Conservation (phyloP, 306 rosid species). For the Benincasa hispida region DNA sequence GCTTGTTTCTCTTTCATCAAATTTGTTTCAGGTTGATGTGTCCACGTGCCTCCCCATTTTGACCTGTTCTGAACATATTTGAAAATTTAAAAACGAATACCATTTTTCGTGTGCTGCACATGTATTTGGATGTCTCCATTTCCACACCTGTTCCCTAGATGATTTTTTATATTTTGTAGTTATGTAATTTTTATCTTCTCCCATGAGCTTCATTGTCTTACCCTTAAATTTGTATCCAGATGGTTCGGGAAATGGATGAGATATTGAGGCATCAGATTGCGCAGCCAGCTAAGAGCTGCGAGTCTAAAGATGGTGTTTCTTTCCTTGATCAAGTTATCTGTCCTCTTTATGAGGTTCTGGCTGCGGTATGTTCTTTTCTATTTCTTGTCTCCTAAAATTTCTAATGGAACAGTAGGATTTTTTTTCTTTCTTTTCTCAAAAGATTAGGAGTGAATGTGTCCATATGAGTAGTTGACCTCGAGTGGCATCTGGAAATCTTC, state of each 20-base stretch:
- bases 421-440: not conserved
- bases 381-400: not conserved
- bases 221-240: constrained; percentile 36
- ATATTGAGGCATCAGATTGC: constrained; percentile 39
- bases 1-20: too few species aligned
- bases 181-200: not conserved
- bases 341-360: constrained; percentile 64
- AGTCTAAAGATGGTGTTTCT: constrained; percentile 45
- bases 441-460: not conserved
- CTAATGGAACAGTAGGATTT: not conserved
- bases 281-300: constrained; percentile 83
- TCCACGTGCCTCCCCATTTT: too few species aligned
- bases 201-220: not conserved
- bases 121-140: not conserved
- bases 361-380: constrained; percentile 49
- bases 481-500: not conserved
- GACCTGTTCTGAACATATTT: too few species aligned
- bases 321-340: constrained; percentile 70
- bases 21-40: too few species aligned
- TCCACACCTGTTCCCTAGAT: not conserved
- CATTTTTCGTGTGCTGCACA: not conserved
- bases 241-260: constrained; percentile 92
- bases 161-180: not conserved
- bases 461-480: not conserved
- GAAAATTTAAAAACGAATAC: too few species aligned